A percentile compares a stretch with the other conserved stretches of the same genome.
Evolutionary conservation across 345 rosid species (phyloP).

Genomic region (Gossypium australe): DNA sequence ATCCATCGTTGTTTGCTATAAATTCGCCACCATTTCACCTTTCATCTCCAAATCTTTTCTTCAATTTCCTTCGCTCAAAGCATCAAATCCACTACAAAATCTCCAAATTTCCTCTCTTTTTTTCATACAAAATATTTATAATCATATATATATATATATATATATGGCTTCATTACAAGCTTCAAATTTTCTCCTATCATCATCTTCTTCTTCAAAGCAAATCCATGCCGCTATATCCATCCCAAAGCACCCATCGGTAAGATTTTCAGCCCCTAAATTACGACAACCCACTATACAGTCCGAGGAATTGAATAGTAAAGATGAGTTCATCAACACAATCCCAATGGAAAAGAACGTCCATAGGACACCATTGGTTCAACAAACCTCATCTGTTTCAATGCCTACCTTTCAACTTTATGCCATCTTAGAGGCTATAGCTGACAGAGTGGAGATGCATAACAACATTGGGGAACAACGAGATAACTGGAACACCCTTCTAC

Average conservation of each 20-base stretch:
- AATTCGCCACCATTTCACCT: too few species aligned
- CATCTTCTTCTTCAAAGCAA: not conserved
- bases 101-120: too few species aligned
- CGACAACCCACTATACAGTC: not conserved
- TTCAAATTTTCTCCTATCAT: not conserved
- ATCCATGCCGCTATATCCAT: too few species aligned
- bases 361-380: not conserved
- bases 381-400: not conserved
- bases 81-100: not conserved
- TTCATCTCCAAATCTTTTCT: not conserved
- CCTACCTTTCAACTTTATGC: slow-evolving; percentile 21
- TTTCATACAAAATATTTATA: too few species aligned
- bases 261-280: slow-evolving; percentile 26
- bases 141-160: not conserved
- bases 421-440: slow-evolving; percentile 41
- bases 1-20: too few species aligned
- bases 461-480: slow-evolving; percentile 44
- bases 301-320: slow-evolving; percentile 2
- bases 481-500: slow-evolving; percentile 47
- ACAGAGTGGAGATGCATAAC: slow-evolving; percentile 46
- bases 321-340: slow-evolving; percentile 1
- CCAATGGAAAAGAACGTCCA: not conserved
- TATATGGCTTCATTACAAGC: not conserved
- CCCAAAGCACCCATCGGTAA: not conserved
- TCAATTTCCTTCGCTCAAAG: not conserved